Evolutionary conservation across 352 stramenopile genomes (phyloP).

Genomic region (Phytopythium helicoides): DNA sequence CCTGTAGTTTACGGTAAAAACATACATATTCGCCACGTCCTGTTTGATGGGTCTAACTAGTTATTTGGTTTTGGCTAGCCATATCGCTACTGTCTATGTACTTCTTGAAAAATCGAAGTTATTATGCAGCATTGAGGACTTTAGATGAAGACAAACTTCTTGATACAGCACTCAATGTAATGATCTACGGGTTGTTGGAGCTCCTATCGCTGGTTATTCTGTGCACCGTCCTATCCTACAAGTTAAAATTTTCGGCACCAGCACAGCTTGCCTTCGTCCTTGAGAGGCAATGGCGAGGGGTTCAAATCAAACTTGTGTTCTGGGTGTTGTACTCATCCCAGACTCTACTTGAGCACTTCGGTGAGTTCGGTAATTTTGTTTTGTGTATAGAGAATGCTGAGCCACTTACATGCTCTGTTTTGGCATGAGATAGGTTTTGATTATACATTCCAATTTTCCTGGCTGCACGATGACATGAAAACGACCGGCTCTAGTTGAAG

Average conservation of each 20-base stretch:
- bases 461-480: too few relatives aligned
- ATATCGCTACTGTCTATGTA: conserved; percentile 3
- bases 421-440: too few relatives aligned
- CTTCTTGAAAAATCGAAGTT: not conserved
- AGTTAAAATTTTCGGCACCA: conserved; percentile 19
- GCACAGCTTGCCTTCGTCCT: conserved; percentile 40
- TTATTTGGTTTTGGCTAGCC: not conserved
- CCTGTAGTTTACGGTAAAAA: conserved; percentile 36
- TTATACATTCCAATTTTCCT: too few relatives aligned
- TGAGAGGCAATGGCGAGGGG: conserved; percentile 17
- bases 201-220: conserved; percentile 13
- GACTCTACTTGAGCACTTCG: conserved; percentile 25
- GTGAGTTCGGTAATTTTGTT: conserved; percentile 9
- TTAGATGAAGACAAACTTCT: conserved; percentile 3
- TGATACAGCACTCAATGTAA: conserved; percentile 9
- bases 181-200: conserved; percentile 18
- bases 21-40: not conserved
- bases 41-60: not conserved
- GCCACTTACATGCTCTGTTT: too few relatives aligned
- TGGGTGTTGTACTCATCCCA: conserved; percentile 43
- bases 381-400: too few relatives aligned
- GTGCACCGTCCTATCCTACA: conserved; percentile 12
- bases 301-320: conserved; percentile 36
- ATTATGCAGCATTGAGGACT: not conserved
- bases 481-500: too few relatives aligned